Evolutionary conservation across 2,329 filamentous ascomycete genomes (phyloP).

Genomic region (Hortaea werneckii): DNA sequence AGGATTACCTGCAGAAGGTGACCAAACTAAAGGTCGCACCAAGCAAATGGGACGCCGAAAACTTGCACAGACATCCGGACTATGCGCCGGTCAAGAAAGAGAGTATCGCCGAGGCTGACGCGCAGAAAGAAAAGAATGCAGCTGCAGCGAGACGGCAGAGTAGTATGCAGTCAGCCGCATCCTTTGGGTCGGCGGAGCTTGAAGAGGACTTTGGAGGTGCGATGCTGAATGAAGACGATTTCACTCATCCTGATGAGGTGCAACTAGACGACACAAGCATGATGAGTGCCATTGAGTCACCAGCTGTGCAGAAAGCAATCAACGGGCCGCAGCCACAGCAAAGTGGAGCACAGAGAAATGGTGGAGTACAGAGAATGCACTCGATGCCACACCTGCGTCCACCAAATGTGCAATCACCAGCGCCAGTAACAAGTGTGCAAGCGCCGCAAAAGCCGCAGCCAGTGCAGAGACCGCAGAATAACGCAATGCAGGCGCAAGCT

Average conservation of each 20-base stretch:
- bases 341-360: slow-evolving; percentile 11
- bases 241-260: slow-evolving; percentile 66
- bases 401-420: slow-evolving; percentile 17
- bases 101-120: slow-evolving; percentile 16
- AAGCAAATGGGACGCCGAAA: slow-evolving; percentile 66
- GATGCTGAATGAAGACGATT: slow-evolving; percentile 47
- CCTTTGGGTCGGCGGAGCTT: slow-evolving; percentile 31
- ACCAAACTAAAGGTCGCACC: slow-evolving; percentile 75
- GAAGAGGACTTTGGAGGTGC: slow-evolving; percentile 48
- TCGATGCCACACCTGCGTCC: slow-evolving; percentile 23
- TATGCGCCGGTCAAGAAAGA: slow-evolving; percentile 55
- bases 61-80: slow-evolving; percentile 71
- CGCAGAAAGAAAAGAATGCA: slow-evolving; percentile 7
- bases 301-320: slow-evolving; percentile 9
- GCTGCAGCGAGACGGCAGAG: slow-evolving; percentile 11
- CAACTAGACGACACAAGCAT: slow-evolving; percentile 36
- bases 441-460: slow-evolving; percentile 14
- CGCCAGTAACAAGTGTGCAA: slow-evolving; percentile 10
- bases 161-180: slow-evolving; percentile 26
- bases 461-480: slow-evolving; percentile 11
- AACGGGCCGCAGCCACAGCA: slow-evolving; percentile 7
- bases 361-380: slow-evolving; percentile 17
- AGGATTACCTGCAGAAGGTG: slow-evolving; percentile 83
- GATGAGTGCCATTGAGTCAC: slow-evolving; percentile 11
- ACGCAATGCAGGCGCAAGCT: slow-evolving; percentile 11